phyloP scores from a whole-genome alignment of 352 stramenopile genomes.

The Pythium phragmitis region DNA sequence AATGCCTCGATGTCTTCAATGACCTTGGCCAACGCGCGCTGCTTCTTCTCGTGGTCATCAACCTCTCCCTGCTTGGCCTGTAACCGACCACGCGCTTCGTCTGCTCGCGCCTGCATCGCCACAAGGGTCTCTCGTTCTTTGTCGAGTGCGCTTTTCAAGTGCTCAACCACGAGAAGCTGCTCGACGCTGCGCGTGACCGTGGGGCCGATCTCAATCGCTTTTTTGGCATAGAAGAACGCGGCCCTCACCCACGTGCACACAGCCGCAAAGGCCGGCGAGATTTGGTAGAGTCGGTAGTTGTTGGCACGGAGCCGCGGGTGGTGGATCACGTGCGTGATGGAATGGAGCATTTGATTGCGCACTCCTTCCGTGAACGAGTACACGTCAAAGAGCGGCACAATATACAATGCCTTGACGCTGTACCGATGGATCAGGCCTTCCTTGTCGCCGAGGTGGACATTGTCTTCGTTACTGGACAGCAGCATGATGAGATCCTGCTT shows the following conservation, averaged over 20 bases:
- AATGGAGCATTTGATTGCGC: slow-evolving; percentile 56
- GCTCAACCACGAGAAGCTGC: slow-evolving; percentile 57
- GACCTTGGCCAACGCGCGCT: slow-evolving; percentile 43
- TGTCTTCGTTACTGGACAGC: slow-evolving; percentile 77
- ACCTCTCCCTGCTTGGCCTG: slow-evolving; percentile 21
- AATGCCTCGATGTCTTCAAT: slow-evolving; percentile 66
- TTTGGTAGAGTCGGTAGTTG: slow-evolving; percentile 59
- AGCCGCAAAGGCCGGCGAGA: slow-evolving; percentile 61
- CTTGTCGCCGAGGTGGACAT: slow-evolving; percentile 74
- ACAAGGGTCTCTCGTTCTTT: slow-evolving; percentile 30
- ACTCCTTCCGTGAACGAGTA: slow-evolving; percentile 77
- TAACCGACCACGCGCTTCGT: slow-evolving; percentile 19
- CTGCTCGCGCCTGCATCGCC: slow-evolving; percentile 22
- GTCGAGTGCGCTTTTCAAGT: slow-evolving; percentile 31
- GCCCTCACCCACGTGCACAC: slow-evolving; percentile 73
- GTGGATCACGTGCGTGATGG: slow-evolving; percentile 68
- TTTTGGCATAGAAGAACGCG: slow-evolving; percentile 67
- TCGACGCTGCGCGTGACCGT: slow-evolving; percentile 53
- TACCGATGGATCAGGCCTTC: slow-evolving; percentile 82
- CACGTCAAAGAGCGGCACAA: slow-evolving; percentile 75
- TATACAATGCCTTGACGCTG: slow-evolving; percentile 72
- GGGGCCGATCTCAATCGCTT: slow-evolving; percentile 63
- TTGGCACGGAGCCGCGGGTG: slow-evolving; percentile 62
- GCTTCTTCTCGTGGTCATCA: slow-evolving; percentile 28
- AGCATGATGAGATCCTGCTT: slow-evolving; percentile 63